phyloP scores from a whole-genome alignment of 768 basidiomycete species.

The Xerocomellus intermedius region DNA sequence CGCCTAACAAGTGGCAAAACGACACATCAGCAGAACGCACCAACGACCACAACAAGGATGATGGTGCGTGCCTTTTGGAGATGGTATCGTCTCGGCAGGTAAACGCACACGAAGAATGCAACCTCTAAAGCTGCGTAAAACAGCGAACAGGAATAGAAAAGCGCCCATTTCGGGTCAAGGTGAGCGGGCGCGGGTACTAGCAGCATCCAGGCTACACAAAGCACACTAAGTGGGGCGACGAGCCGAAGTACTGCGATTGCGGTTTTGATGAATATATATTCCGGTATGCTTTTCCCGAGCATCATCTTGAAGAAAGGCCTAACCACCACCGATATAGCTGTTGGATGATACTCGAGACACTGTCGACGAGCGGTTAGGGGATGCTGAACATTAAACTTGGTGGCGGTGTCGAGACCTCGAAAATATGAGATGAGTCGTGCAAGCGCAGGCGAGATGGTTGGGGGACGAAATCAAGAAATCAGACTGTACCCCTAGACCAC shows the following conservation, averaged over 20 bases:
- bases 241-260: conserved; percentile 46
- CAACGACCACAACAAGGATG: not conserved
- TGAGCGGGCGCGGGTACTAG: not conserved
- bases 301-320: conserved; percentile 27
- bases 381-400: not conserved
- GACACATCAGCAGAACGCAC: not conserved
- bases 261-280: conserved; percentile 53
- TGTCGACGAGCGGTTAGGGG: not conserved
- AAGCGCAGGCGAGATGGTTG: too few species aligned
- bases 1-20: conserved; percentile 24
- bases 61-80: conserved; percentile 44
- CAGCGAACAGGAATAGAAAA: conserved; percentile 19
- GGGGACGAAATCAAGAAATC: too few species aligned
- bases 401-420: too few species aligned
- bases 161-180: not conserved
- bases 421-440: too few species aligned
- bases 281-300: conserved; percentile 47
- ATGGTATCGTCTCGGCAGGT: conserved; percentile 42
- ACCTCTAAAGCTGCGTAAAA: conserved; percentile 43
- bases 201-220: conserved; percentile 33
- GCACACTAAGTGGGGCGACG: conserved; percentile 49
- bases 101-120: conserved; percentile 48
- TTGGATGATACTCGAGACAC: not conserved
- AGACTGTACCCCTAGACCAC: too few species aligned
- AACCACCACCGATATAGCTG: not conserved